These are phyloP conservation scores for Aspergillus steynii DNA, from an alignment of 495 filamentous ascomycete species.

Conservation along the genomic window DNA sequence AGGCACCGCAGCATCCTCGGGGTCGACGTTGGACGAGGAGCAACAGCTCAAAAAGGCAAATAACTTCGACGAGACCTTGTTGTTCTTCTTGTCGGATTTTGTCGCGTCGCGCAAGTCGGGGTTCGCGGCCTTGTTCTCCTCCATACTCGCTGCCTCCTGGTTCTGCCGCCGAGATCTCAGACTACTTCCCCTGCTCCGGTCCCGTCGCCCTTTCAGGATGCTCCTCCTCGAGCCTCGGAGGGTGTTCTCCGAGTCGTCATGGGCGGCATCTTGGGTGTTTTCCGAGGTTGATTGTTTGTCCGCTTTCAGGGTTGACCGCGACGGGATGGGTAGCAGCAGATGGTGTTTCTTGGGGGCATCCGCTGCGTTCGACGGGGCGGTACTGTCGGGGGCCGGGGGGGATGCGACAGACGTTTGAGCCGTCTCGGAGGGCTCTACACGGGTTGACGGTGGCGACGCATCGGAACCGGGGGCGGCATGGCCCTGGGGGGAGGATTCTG, in stretches of 20 bases:
- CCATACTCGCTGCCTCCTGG: slow-evolving; percentile 41
- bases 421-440: slow-evolving; percentile 26
- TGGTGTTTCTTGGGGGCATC: slow-evolving; percentile 55
- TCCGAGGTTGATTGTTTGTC: slow-evolving; percentile 62
- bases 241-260: slow-evolving; percentile 60
- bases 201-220: slow-evolving; percentile 64
- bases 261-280: slow-evolving; percentile 63
- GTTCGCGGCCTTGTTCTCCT: slow-evolving; percentile 33
- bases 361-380: slow-evolving; percentile 12
- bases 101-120: slow-evolving; percentile 35
- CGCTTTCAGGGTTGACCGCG: slow-evolving; percentile 65
- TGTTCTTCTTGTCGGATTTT: slow-evolving; percentile 63
- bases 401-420: slow-evolving; percentile 25
- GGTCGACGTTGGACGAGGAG: slow-evolving; percentile 62
- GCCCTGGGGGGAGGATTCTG: slow-evolving; percentile 32
- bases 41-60: slow-evolving; percentile 81
- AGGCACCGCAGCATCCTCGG: slow-evolving; percentile 60
- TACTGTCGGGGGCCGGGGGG: slow-evolving; percentile 14
- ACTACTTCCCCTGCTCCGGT: slow-evolving; percentile 68
- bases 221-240: slow-evolving; percentile 68
- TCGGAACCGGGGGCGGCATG: slow-evolving; percentile 27
- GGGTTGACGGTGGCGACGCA: slow-evolving; percentile 27
- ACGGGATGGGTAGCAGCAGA: slow-evolving; percentile 60
- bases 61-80: slow-evolving; percentile 49
- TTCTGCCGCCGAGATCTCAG: slow-evolving; percentile 52